A percentile compares a stretch with the other conserved stretches of the same genome.
These are phyloP conservation scores for Suhomyces coccinellae DNA, from an alignment of 1,139 yeast genomes.

Conservation along the genomic window DNA sequence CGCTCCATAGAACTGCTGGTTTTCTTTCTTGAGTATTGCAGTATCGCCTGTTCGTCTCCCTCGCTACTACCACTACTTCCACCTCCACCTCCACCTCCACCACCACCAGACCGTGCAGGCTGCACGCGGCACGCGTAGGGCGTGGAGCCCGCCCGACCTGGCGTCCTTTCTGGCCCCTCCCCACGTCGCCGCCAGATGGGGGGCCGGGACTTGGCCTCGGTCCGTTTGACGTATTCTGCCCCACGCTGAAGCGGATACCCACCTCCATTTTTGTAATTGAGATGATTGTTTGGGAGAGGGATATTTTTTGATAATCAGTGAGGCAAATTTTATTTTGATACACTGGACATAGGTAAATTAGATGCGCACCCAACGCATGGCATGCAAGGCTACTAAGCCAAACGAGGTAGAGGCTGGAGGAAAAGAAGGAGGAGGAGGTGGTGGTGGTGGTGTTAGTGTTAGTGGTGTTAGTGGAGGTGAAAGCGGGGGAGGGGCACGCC, in stretches of 20 bases:
- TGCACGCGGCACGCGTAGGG: no score
- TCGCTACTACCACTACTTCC: no score
- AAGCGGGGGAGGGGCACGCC: no score
- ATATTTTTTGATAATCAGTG: neutral
- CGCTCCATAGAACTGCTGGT: neutral
- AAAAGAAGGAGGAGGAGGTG: no score
- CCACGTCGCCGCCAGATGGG: no score
- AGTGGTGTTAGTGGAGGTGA: neutral
- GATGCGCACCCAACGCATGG: constrained; percentile 6
- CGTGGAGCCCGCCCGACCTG: no score
- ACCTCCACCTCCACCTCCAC: neutral
- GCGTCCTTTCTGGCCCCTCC: neutral
- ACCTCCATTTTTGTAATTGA: neutral
- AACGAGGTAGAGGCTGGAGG: neutral
- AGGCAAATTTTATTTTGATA: constrained; percentile 9
- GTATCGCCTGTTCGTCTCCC: no score
- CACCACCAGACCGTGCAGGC: no score
- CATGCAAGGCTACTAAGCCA: constrained; percentile 1
- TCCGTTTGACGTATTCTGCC: neutral
- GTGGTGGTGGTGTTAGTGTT: neutral
- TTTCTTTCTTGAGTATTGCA: neutral
- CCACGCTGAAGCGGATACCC: neutral
- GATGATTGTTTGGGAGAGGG: neutral
- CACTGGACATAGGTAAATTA: constrained; percentile 5
- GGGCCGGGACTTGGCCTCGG: neutral